Percentiles rank a stretch among this genome's conserved stretches.
phyloP scores from a whole-genome alignment of 371 early-diverging fungal genomes.

The Massospora cicadina region DNA sequence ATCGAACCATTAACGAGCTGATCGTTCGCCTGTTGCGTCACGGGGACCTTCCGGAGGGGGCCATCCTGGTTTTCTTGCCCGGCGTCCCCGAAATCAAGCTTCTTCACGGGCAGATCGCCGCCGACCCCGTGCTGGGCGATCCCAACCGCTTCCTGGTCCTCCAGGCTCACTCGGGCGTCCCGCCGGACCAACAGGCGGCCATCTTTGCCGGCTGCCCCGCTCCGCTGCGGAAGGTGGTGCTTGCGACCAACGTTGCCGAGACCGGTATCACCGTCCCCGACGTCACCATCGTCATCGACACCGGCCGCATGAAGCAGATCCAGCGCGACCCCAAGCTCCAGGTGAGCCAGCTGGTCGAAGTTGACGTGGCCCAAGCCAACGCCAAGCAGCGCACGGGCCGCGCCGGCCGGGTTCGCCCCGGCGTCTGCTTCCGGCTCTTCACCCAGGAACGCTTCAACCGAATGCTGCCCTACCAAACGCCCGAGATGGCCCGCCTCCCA shows the following conservation, averaged over 20 bases:
- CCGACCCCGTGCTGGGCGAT: constrained; percentile 25
- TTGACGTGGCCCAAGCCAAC: constrained; percentile 84
- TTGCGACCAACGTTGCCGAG: constrained; percentile 98
- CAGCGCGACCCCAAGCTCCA: constrained; percentile 82
- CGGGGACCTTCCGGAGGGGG: constrained; percentile 26
- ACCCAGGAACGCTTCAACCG: constrained; percentile 58
- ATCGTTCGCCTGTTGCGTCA: background rate
- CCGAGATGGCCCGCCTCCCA: constrained; percentile 56
- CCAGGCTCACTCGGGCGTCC: constrained; percentile 62
- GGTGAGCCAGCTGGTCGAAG: constrained; percentile 66
- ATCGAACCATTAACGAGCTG: background rate
- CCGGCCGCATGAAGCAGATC: constrained; percentile 89
- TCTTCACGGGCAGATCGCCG: constrained; percentile 31
- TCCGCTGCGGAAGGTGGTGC: constrained; percentile 48
- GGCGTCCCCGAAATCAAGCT: constrained; percentile 65
- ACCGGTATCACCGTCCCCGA: constrained; percentile 96
- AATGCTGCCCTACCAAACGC: constrained; percentile 45
- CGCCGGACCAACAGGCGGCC: constrained; percentile 43
- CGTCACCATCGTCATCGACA: constrained; percentile 93
- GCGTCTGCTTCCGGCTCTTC: constrained; percentile 84
- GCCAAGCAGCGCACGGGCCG: constrained; percentile 94
- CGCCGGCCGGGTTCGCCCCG: constrained; percentile 79
- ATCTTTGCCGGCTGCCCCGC: constrained; percentile 40
- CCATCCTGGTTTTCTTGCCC: constrained; percentile 75
- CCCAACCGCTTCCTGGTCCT: constrained; percentile 29